Evolutionary conservation across 1,284 basidiomycete genomes (phyloP), one percentile per base, ranked within the genome.

Genomic region (Cutaneotrichosporon cutaneum): DNA sequence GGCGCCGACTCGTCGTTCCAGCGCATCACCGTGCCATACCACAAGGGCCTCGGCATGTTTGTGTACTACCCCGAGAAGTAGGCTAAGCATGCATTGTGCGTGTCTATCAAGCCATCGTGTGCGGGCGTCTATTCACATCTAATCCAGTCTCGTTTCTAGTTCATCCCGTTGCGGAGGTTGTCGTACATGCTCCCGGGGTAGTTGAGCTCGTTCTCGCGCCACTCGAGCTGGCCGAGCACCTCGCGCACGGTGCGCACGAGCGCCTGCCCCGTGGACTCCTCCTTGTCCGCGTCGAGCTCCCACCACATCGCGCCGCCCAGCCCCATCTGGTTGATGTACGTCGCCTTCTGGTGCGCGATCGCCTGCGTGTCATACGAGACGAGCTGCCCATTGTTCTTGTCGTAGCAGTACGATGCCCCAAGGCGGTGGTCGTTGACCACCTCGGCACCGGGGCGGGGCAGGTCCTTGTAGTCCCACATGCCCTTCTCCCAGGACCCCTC

Each of bases 311-410:
- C 85, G 2, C 90, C 90, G 18, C 84, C 88, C 42, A 92, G 82
- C 4, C 84, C 83, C 24, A 87, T 83, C 24, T 81, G 74, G 54
- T 81, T 80, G 68, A 92, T 86, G 71, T 92, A 95, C 61, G 88
- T 82, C 3, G 88, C 86, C 81, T 97, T 97, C 67, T 85, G 77
- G 32, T 79, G 81, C 45, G 87, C 87, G 66, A 92, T 87, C 65
- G 85, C 80, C 3, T 88, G 88, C 0, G 87, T 88, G 72, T 97
- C 93, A 78, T 94, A 95, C 6, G 87, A 88, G 54, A 94, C 87
- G 58, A 82, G 75, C 36, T 82, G 77, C n/a, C 76, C 74, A 14
- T 22, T 39, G 33, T 24, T 39, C 9, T n/a, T 77, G 74, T 93
- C 87, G 76, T 90, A 92, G 21, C 87, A 89, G 77, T 88, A 94